phyloP scores from a whole-genome alignment of 306 rosid genomes.

The Hippophae gyantsensis region DNA sequence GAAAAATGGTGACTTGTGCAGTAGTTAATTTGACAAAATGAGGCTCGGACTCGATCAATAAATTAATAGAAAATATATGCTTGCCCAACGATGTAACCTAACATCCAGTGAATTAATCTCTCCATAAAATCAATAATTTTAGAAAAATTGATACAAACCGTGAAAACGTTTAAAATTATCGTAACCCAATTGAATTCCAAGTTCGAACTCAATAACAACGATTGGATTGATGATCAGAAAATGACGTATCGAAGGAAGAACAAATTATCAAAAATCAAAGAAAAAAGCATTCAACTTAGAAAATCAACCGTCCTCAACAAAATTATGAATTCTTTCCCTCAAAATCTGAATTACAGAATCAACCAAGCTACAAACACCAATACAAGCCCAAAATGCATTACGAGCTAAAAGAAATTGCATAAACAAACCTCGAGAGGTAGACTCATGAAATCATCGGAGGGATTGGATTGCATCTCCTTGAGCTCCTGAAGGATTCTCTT shows the following conservation, averaged over 20 bases:
- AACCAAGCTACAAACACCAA: background rate
- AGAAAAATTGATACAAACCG: background rate
- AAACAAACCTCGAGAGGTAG: constrained; percentile 78
- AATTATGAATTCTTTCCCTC: background rate
- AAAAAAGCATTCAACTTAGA: background rate
- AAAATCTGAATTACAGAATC: background rate
- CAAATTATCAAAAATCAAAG: background rate
- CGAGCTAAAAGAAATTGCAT: background rate
- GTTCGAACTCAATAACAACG: background rate
- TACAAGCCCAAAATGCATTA: background rate
- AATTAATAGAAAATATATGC: too few species aligned
- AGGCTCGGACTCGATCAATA: too few species aligned
- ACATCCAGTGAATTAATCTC: background rate
- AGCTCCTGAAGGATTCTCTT: constrained; percentile 92
- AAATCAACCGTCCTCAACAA: background rate
- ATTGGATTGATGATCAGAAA: background rate
- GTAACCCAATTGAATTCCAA: background rate
- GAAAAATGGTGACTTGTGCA: too few species aligned
- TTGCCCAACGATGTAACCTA: too few species aligned
- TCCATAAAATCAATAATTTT: background rate
- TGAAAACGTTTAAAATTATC: background rate
- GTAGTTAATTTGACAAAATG: too few species aligned
- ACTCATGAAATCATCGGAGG: constrained; percentile 92
- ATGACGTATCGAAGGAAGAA: background rate
- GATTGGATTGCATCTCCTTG: constrained; percentile 90